A percentile compares a stretch with the other conserved stretches of the same genome.
Evolutionary conservation across 305 asterid genomes (phyloP).

Genomic region (Fraxinus sp.): DNA sequence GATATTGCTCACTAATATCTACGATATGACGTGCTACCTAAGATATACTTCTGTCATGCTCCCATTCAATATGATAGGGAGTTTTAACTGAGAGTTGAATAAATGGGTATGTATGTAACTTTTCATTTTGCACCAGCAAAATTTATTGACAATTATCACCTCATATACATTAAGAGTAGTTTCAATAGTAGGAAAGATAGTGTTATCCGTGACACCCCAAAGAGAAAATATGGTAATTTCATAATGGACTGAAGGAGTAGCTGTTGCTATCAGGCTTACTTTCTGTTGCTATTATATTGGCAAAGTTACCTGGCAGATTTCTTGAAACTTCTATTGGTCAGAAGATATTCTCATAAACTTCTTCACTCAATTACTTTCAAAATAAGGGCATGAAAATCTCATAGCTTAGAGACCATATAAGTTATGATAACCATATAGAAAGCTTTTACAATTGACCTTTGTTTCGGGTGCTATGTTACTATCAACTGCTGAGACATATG

Average conservation of each 20-base stretch:
- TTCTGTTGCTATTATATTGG: not conserved
- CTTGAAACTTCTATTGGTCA: not conserved
- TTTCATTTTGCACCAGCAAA: not conserved
- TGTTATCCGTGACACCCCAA: not conserved
- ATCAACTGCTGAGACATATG: not conserved
- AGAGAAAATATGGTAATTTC: not conserved
- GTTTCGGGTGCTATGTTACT: not conserved
- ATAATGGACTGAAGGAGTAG: not conserved
- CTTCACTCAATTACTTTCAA: not conserved
- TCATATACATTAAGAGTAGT: not conserved
- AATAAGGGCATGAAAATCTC: not conserved
- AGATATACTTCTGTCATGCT: not conserved
- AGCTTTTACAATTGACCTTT: not conserved
- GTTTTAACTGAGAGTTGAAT: not conserved
- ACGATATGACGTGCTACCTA: not conserved
- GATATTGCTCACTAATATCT: not conserved
- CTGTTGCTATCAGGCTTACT: not conserved
- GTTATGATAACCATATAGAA: not conserved
- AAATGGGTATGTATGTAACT: not conserved
- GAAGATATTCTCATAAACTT: not conserved
- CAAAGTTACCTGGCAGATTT: not conserved
- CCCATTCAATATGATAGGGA: not conserved
- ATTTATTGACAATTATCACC: not conserved
- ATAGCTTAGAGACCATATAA: not conserved
- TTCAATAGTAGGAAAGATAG: not conserved